Conservation (phyloP, 2,329 filamentous ascomycete genomes). For the Hymenoscyphus linearis region DNA sequence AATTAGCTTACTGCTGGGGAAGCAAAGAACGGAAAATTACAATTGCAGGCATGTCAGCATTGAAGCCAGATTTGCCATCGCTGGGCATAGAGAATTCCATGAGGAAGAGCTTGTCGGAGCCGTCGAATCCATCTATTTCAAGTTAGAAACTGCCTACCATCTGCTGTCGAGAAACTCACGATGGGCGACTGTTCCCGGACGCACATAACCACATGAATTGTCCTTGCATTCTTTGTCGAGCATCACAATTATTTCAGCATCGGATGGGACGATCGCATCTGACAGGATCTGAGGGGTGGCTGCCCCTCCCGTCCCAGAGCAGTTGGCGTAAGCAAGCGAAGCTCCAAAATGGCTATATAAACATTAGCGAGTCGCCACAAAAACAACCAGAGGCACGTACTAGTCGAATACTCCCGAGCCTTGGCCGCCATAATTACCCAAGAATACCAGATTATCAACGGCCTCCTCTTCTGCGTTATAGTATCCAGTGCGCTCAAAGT, state of each 20-base stretch:
- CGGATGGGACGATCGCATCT: constrained; percentile 44
- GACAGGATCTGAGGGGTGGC: constrained; percentile 44
- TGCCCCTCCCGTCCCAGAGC: constrained; percentile 42
- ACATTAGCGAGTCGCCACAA: constrained; percentile 1
- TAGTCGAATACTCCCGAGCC: constrained; percentile 51
- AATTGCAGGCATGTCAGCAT: constrained; percentile 65
- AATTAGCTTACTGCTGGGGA: not conserved
- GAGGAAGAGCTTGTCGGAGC: constrained; percentile 66
- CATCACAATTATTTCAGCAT: constrained; percentile 47
- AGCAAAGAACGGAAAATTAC: constrained; percentile 5
- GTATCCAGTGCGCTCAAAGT: constrained; percentile 37
- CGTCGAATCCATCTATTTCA: constrained; percentile 60
- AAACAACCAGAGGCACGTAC: constrained; percentile 27
- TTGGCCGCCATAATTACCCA: constrained; percentile 51
- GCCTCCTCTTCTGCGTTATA: constrained; percentile 40
- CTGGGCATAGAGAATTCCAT: constrained; percentile 69
- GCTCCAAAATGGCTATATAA: constrained; percentile 44
- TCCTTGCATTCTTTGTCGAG: constrained; percentile 43
- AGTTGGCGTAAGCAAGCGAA: constrained; percentile 50
- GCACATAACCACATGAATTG: constrained; percentile 41
- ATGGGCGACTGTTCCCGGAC: constrained; percentile 45
- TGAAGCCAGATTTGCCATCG: constrained; percentile 46
- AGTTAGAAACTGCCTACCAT: constrained; percentile 9
- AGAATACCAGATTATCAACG: constrained; percentile 50
- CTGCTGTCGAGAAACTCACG: constrained; percentile 34